These are phyloP conservation scores for Hylodesmum podocarpum DNA, from an alignment of 306 rosid species.

Conservation along the genomic window DNA sequence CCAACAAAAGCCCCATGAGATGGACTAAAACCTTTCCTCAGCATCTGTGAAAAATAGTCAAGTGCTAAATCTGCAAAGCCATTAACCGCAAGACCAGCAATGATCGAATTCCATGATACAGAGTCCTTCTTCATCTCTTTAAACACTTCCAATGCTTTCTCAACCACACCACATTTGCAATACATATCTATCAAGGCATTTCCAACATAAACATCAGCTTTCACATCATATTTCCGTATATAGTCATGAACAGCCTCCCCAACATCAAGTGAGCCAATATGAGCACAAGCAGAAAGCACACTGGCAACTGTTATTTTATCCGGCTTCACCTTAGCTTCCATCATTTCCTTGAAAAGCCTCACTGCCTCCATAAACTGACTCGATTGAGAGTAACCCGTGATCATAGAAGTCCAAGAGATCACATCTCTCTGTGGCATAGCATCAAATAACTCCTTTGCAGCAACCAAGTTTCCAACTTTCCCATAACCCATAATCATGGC, in stretches of 20 bases:
- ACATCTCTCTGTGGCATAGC: conserved; percentile 70
- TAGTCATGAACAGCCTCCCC: conserved; percentile 68
- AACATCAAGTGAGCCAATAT: conserved; percentile 73
- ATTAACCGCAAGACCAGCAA: conserved; percentile 85
- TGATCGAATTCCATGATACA: conserved; percentile 71
- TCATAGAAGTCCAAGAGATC: conserved; percentile 85
- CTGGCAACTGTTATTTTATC: conserved; percentile 68
- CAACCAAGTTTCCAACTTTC: conserved; percentile 50
- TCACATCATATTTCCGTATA: conserved; percentile 52
- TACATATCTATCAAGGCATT: conserved; percentile 84
- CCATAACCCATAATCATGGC: conserved; percentile 65
- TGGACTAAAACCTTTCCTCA: conserved; percentile 58
- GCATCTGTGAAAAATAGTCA: conserved; percentile 60
- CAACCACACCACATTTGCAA: conserved; percentile 80
- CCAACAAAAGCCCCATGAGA: conserved; percentile 76
- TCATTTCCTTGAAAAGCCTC: conserved; percentile 77
- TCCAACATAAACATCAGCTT: conserved; percentile 66
- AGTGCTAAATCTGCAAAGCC: conserved; percentile 72
- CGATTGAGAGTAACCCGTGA: conserved; percentile 73
- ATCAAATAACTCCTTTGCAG: conserved; percentile 56
- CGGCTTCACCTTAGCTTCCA: conserved; percentile 68
- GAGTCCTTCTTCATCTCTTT: conserved; percentile 66
- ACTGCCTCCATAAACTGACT: conserved; percentile 57
- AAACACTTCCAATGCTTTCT: conserved; percentile 73
- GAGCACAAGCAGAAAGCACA: conserved; percentile 92